Evolutionary conservation across 1,284 basidiomycete genomes (phyloP).

Genomic region (Rhodotorula sp.): DNA sequence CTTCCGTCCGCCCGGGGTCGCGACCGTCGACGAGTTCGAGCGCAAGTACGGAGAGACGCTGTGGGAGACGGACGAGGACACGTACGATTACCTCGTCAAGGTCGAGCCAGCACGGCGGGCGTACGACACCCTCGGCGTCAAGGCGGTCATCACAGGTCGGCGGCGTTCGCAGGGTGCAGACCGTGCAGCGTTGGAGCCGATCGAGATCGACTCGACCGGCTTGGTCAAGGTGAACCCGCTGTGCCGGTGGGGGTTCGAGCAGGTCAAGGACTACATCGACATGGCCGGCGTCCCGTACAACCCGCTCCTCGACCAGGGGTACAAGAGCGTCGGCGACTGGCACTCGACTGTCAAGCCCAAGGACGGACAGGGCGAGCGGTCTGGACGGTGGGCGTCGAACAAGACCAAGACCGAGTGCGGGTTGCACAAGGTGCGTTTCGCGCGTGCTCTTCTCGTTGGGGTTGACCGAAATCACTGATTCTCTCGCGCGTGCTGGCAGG

Average conservation of each 20-base stretch:
- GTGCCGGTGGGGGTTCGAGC: constrained; percentile 80
- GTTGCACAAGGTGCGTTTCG: constrained; percentile 63
- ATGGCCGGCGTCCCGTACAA: constrained; percentile 85
- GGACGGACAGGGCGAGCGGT: constrained; percentile 70
- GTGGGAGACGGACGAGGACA: constrained; percentile 85
- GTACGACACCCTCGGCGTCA: constrained; percentile 75
- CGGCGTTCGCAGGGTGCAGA: constrained; percentile 88
- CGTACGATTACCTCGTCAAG: constrained; percentile 92
- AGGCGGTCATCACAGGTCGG: constrained; percentile 89
- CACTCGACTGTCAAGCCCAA: constrained; percentile 75
- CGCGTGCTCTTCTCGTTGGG: background rate
- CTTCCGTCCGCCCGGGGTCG: constrained; percentile 74
- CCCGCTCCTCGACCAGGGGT: constrained; percentile 82
- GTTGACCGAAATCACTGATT: too few relatives aligned
- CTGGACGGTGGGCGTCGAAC: constrained; percentile 87
- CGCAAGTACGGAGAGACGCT: constrained; percentile 72
- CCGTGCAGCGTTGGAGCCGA: constrained; percentile 73
- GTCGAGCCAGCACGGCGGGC: constrained; percentile 90
- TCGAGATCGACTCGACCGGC: constrained; percentile 90
- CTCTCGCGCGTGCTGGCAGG: too few relatives aligned
- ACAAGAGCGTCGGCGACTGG: constrained; percentile 94
- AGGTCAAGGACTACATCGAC: constrained; percentile 83
- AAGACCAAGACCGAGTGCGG: constrained; percentile 91
- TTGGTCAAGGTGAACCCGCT: constrained; percentile 94
- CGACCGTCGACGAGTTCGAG: constrained; percentile 73